Percentiles rank a stretch among this genome's conserved stretches.
phyloP scores from a whole-genome alignment of 2,329 filamentous ascomycete genomes.

The Pleurostoma richardsiae region DNA sequence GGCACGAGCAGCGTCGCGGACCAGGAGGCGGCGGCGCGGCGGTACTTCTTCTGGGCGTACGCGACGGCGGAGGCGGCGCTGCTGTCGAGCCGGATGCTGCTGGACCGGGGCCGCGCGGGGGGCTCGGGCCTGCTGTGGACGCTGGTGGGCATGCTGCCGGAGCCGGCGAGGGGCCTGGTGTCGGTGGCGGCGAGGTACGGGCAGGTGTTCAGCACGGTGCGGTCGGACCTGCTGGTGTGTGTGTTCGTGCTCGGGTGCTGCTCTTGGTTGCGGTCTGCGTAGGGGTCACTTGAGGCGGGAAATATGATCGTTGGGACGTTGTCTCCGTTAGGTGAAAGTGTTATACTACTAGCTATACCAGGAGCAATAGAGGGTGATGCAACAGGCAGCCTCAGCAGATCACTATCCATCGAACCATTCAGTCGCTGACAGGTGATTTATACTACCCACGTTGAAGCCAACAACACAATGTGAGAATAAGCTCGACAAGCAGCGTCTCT shows the following conservation, averaged over 20 bases:
- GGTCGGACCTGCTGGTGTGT: slow-evolving; percentile 68
- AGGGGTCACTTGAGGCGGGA: not conserved
- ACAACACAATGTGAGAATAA: no score
- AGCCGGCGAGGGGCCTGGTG: slow-evolving; percentile 57
- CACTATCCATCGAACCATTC: no score
- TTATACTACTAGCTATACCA: no score
- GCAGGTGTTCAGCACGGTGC: slow-evolving; percentile 67
- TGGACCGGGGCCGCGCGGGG: slow-evolving; percentile 56
- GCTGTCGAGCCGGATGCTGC: slow-evolving; percentile 65
- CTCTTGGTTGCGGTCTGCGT: slow-evolving; percentile 34
- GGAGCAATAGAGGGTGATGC: no score
- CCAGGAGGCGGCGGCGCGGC: slow-evolving; percentile 21
- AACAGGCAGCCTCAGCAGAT: no score
- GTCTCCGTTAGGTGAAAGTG: no score
- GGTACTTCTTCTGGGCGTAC: slow-evolving; percentile 73
- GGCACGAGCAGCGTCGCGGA: slow-evolving; percentile 9
- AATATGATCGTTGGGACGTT: no score
- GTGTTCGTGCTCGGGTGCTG: slow-evolving; percentile 68
- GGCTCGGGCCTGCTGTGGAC: slow-evolving; percentile 60
- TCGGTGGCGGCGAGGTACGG: slow-evolving; percentile 59
- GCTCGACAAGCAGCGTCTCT: no score
- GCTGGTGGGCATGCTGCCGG: slow-evolving; percentile 60
- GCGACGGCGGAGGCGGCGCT: slow-evolving; percentile 70
- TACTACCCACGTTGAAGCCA: no score
- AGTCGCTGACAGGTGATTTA: no score